These are phyloP conservation scores for Thielaviopsis euricoi DNA, from an alignment of 2,329 filamentous ascomycete genomes.

Conservation along the genomic window DNA sequence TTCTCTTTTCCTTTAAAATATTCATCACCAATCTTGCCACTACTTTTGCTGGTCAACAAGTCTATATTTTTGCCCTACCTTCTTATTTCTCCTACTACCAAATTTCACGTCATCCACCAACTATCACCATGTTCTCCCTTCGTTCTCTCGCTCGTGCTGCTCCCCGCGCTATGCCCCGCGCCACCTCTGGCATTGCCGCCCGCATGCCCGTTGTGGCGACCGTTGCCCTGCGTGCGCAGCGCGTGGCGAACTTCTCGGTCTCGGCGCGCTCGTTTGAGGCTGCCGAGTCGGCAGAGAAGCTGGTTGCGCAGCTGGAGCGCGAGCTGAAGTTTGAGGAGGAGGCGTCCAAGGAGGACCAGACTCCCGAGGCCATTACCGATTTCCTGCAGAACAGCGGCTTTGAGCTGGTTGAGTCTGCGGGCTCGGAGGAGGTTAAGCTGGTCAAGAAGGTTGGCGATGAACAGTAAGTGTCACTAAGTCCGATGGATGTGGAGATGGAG, in stretches of 20 bases:
- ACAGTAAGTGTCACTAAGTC: conserved; percentile 40
- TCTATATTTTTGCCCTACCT: conserved; percentile 2
- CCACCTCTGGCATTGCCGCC: conserved; percentile 2
- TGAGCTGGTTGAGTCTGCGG: conserved; percentile 64
- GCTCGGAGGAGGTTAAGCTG: conserved; percentile 76
- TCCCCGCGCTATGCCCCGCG: conserved; percentile 36
- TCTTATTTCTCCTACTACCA: conserved; percentile 11
- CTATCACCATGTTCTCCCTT: conserved; percentile 49
- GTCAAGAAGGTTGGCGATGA: conserved; percentile 74
- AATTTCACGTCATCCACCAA: conserved; percentile 5
- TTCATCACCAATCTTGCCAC: background rate
- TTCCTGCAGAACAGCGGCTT: conserved; percentile 78
- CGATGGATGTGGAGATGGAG: background rate
- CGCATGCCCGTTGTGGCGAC: conserved; percentile 5
- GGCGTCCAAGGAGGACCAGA: conserved; percentile 54
- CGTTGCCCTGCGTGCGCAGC: conserved; percentile 26
- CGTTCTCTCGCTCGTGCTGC: conserved; percentile 48
- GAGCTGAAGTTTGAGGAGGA: conserved; percentile 75
- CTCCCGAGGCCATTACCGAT: conserved; percentile 66
- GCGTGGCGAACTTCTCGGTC: conserved; percentile 21
- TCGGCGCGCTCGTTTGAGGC: conserved; percentile 39
- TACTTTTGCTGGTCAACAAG: background rate
- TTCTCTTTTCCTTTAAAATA: background rate
- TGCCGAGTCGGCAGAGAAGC: conserved; percentile 47
- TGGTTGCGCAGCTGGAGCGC: conserved; percentile 52